phyloP scores from a whole-genome alignment of 31 red algal genomes.

The Bonnemaisonia californica region DNA sequence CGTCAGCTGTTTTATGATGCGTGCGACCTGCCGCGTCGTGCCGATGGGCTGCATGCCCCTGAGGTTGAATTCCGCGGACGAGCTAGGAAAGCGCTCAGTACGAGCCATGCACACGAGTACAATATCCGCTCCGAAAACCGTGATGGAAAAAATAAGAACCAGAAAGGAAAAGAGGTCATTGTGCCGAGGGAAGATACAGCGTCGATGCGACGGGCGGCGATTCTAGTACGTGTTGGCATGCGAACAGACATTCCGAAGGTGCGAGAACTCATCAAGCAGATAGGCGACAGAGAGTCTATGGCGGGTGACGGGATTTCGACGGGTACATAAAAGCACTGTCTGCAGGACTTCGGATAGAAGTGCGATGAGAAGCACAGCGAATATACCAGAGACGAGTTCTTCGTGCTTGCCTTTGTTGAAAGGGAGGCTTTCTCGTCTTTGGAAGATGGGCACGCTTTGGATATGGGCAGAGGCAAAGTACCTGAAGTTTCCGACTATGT shows the following conservation, averaged over 20 bases:
- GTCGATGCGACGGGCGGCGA: too few relatives aligned
- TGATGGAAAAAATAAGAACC: neutral
- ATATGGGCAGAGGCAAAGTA: neutral
- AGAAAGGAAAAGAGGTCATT: neutral
- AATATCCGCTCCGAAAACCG: neutral
- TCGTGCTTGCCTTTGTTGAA: too few relatives aligned
- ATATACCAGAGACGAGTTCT: neutral
- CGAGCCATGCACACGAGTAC: neutral
- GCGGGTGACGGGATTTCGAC: neutral
- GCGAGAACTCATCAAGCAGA: neutral
- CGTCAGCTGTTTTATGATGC: neutral
- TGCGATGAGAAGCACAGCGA: neutral
- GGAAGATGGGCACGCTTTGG: neutral
- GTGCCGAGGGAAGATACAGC: too few relatives aligned
- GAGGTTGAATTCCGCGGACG: neutral
- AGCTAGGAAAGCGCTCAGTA: neutral
- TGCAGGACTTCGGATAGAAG: neutral
- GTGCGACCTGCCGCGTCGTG: neutral
- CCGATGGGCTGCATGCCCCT: neutral
- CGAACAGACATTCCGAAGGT: neutral
- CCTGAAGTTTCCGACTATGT: neutral
- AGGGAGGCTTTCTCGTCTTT: neutral
- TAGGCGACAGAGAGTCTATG: neutral
- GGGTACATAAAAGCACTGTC: neutral
- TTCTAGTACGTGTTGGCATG: neutral